Evolutionary conservation across 805 yeast species (phyloP).

Genomic region (Hanseniaspora valbyensis): DNA sequence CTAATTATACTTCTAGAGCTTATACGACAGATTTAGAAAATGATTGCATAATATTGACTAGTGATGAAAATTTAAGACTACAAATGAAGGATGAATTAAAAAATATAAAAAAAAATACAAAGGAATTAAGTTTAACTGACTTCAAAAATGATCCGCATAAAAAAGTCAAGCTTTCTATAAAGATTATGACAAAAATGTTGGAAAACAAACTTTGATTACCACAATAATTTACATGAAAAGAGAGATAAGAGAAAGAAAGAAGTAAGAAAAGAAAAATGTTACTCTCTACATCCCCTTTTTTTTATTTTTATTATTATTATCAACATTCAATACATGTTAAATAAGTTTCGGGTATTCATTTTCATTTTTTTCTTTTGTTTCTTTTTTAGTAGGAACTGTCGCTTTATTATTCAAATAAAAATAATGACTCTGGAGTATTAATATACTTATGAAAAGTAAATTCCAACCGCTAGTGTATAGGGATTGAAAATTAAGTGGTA

Average conservation of each 20-base stretch:
- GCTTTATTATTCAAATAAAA: constrained; percentile 22
- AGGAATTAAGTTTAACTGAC: constrained; percentile 45
- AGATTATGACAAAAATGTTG: constrained; percentile 51
- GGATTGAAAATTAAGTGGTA: constrained; percentile 24
- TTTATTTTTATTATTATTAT: too few species aligned
- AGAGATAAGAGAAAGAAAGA: too few species aligned
- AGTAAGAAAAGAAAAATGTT: too few species aligned
- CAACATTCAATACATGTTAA: too few species aligned
- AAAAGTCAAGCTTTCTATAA: constrained; percentile 50
- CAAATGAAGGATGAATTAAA: constrained; percentile 54
- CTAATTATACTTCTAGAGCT: constrained; percentile 86
- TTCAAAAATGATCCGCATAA: constrained; percentile 52
- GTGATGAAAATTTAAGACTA: constrained; percentile 45
- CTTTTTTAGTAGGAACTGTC: constrained; percentile 18
- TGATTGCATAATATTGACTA: constrained; percentile 69
- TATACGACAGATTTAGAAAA: constrained; percentile 80
- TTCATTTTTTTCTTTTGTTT: neutral
- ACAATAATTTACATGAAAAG: too few species aligned
- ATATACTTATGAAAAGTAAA: constrained; percentile 17
- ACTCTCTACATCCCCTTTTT: too few species aligned
- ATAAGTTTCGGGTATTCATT: neutral
- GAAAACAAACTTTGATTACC: constrained; percentile 42
- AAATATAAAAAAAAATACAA: constrained; percentile 45
- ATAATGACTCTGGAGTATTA: constrained; percentile 25
- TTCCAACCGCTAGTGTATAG: constrained; percentile 18